Percentiles rank a stretch among this genome's conserved stretches.
phyloP scores from a whole-genome alignment of 2,329 filamentous ascomycete species.

The Lachnellula willkommii region DNA sequence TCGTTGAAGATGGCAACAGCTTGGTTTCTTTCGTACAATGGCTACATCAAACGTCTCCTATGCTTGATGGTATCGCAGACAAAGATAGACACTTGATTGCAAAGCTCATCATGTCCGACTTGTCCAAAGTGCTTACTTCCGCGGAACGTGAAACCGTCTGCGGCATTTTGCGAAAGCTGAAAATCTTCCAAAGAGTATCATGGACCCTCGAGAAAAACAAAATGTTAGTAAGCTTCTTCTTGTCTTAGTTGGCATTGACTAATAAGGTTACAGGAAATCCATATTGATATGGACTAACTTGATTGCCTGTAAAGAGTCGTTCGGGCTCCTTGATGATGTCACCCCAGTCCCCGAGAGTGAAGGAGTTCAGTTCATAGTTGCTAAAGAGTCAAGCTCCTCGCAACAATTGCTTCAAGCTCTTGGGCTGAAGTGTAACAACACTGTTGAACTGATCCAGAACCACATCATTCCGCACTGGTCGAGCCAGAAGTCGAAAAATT shows the following conservation, averaged over 20 bases:
- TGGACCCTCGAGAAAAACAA: conserved; percentile 4
- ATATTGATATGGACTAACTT: conserved; percentile 14
- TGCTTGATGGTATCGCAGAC: conserved; percentile 3
- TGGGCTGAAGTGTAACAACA: conserved; percentile 8
- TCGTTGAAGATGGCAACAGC: conserved; percentile 7
- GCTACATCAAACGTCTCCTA: conserved; percentile 6
- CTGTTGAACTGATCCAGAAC: conserved; percentile 10
- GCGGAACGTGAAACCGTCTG: not conserved
- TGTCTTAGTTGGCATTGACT: not conserved
- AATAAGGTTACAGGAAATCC: conserved; percentile 2
- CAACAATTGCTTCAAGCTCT: conserved; percentile 8
- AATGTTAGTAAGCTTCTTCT: conserved; percentile 7
- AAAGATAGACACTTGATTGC: conserved; percentile 3
- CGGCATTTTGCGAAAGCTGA: conserved; percentile 2
- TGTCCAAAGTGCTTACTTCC: not conserved
- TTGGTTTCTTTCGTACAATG: conserved; percentile 10
- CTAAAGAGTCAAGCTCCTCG: not conserved
- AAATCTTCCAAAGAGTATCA: conserved; percentile 14
- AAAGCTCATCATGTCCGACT: conserved; percentile 4
- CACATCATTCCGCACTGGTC: conserved; percentile 23
- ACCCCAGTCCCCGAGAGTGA: conserved; percentile 14
- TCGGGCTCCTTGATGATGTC: conserved; percentile 13
- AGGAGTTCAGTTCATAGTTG: conserved; percentile 16
- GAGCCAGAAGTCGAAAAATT: not conserved
- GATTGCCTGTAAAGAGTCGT: conserved; percentile 1